Percentiles rank a stretch among this genome's conserved stretches.
These are phyloP conservation scores for Camillea tinctor DNA, from an alignment of 2,329 filamentous ascomycete species.

Conservation along the genomic window DNA sequence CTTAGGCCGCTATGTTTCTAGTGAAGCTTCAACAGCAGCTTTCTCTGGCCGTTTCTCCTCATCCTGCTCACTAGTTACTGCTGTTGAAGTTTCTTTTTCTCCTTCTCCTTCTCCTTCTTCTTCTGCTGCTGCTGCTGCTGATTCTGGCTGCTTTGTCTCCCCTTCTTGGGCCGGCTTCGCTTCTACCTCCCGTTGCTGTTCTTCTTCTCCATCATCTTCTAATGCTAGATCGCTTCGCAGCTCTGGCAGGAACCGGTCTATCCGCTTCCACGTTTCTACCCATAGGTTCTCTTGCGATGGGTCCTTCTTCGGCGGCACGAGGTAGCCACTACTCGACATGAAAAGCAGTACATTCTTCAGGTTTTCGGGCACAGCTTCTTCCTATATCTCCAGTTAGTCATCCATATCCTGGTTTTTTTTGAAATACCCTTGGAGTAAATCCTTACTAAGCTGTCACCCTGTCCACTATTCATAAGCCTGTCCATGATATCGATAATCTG, in stretches of 20 bases:
- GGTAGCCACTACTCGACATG: constrained; percentile 85
- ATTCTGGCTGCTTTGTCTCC: constrained; percentile 2
- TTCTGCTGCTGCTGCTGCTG: not conserved
- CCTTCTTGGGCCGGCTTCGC: not conserved
- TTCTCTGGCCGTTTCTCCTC: not conserved
- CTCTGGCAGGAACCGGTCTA: constrained; percentile 64
- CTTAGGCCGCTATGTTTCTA: not conserved
- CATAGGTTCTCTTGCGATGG: constrained; percentile 55
- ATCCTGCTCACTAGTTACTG: not conserved
- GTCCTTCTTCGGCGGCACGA: constrained; percentile 67
- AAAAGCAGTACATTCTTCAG: constrained; percentile 95
- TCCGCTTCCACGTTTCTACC: constrained; percentile 64
- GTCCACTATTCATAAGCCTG: constrained; percentile 90
- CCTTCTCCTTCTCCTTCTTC: not conserved
- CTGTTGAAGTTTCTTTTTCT: not conserved
- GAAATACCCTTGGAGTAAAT: not conserved
- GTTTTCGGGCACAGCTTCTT: constrained; percentile 92
- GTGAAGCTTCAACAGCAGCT: not conserved
- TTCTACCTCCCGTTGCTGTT: too few relatives aligned
- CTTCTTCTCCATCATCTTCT: constrained; percentile 44
- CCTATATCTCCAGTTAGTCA: constrained; percentile 46
- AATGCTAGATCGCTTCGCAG: constrained; percentile 55
- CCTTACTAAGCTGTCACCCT: constrained; percentile 82
- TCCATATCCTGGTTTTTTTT: not conserved
- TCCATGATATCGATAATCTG: constrained; percentile 94